A percentile compares a stretch with the other conserved stretches of the same genome.
Conservation (phyloP, 495 filamentous ascomycete species). For the Aspergillus indologenus region DNA sequence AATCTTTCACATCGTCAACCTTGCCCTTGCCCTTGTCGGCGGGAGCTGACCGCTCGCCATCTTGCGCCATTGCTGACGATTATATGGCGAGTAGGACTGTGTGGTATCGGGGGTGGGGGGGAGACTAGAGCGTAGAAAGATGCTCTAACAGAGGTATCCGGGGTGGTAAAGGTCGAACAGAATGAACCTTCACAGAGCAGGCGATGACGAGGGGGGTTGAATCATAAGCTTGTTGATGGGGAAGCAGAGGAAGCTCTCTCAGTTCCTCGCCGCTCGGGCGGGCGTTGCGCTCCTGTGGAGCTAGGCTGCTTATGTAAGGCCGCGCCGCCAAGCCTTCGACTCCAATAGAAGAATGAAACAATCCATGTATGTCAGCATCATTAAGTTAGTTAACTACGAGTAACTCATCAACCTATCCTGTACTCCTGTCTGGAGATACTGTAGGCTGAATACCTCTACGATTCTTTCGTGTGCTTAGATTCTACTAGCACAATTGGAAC, state of each 20-base stretch:
- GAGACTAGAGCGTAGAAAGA: constrained; percentile 3
- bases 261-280: constrained; percentile 23
- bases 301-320: constrained; percentile 39
- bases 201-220: constrained; percentile 28
- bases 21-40: constrained; percentile 97
- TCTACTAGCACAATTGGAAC: too few species aligned
- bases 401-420: too few species aligned
- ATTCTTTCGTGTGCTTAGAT: too few species aligned
- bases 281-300: constrained; percentile 36
- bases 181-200: constrained; percentile 26
- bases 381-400: too few species aligned
- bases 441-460: too few species aligned
- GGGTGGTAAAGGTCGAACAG: constrained; percentile 17
- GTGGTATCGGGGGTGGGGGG: constrained; percentile 5
- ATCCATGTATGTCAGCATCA: neutral
- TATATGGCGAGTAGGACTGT: constrained; percentile 32
- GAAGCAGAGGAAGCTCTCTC: constrained; percentile 36
- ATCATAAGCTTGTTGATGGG: constrained; percentile 43
- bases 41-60: constrained; percentile 78
- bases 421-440: too few species aligned
- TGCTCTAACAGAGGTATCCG: neutral
- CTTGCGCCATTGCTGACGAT: constrained; percentile 74
- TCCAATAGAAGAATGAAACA: neutral
- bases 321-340: constrained; percentile 22
- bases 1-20: constrained; percentile 59